phyloP scores from a whole-genome alignment of 2,329 filamentous ascomycete genomes.

The Penicillium janthinellum region DNA sequence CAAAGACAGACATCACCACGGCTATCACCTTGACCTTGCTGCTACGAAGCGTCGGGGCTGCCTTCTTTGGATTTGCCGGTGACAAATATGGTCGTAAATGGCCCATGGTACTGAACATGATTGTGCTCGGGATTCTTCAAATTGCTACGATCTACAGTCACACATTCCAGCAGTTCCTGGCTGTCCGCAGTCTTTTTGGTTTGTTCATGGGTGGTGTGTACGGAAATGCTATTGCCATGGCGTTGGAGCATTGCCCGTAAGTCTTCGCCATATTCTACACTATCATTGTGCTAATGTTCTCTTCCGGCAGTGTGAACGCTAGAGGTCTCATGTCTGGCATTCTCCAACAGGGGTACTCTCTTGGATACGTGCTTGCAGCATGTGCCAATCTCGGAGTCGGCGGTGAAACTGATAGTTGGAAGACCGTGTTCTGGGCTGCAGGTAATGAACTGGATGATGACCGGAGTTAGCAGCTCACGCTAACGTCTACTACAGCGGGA shows the following conservation, averaged over 20 bases:
- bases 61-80: conserved; percentile 73
- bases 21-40: conserved; percentile 64
- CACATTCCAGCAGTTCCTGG: conserved; percentile 75
- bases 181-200: conserved; percentile 71
- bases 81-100: conserved; percentile 78
- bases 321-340: conserved; percentile 81
- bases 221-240: conserved; percentile 77
- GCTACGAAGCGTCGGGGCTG: conserved; percentile 73
- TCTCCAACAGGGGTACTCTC: conserved; percentile 77
- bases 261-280: not conserved
- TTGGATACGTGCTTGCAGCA: conserved; percentile 78
- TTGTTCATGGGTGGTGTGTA: conserved; percentile 82
- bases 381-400: conserved; percentile 71
- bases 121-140: conserved; percentile 69
- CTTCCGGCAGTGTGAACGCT: conserved; percentile 53
- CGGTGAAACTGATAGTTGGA: conserved; percentile 59
- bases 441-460: conserved; percentile 24
- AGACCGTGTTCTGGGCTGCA: conserved; percentile 73
- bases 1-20: conserved; percentile 72
- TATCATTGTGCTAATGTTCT: not conserved
- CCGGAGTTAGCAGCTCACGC: not conserved
- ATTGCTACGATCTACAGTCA: conserved; percentile 75
- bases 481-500: conserved; percentile 25
- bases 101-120: conserved; percentile 81
- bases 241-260: conserved; percentile 69